Conservation (phyloP, 345 rosid species). For the Rhodamnia argentea region DNA sequence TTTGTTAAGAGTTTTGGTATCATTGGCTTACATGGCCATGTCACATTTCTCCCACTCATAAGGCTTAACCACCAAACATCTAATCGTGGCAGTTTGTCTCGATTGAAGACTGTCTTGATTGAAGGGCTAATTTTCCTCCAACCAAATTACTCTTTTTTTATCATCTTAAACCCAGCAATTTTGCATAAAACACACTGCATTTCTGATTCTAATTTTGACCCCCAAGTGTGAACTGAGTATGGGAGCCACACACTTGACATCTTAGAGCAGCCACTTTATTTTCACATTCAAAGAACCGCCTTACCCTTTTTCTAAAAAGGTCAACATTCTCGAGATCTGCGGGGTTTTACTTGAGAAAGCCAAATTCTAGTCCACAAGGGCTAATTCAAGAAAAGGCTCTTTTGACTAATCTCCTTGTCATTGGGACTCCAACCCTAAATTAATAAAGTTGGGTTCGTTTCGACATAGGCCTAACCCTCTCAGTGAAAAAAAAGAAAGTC, state of each 20-base stretch:
- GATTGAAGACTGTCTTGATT: not conserved
- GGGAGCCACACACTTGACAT: not conserved
- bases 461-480: not conserved
- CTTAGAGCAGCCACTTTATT: not conserved
- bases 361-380: not conserved
- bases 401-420: not conserved
- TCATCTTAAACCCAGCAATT: not conserved
- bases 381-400: not conserved
- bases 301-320: not conserved
- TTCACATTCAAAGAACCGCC: not conserved
- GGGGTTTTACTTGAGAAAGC: not conserved
- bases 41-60: not conserved
- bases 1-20: not conserved
- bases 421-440: not conserved
- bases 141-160: not conserved
- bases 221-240: not conserved
- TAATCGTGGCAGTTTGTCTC: not conserved
- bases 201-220: not conserved
- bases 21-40: not conserved
- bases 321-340: not conserved
- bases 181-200: not conserved
- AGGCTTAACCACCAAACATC: not conserved
- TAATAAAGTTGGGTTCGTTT: not conserved
- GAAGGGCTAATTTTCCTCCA: not conserved
- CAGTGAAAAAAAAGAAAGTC: not conserved